Percentiles rank a stretch among this genome's conserved stretches.
Evolutionary conservation across 2,329 filamentous ascomycete species (phyloP).

Genomic region (Talaromyces sp.): DNA sequence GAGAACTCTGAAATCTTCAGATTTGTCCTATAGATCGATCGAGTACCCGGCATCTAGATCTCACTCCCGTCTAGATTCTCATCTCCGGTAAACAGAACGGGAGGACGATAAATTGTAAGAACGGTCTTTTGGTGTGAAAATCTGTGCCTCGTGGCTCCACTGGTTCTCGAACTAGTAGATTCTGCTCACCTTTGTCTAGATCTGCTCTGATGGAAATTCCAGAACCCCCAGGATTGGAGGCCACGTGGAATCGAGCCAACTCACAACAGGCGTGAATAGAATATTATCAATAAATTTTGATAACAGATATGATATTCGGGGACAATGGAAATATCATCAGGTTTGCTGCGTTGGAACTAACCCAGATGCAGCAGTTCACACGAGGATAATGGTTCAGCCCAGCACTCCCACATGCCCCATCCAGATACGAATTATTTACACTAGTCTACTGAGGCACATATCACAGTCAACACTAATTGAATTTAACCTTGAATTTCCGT

Average conservation of each 20-base stretch:
- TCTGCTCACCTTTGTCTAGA: too few relatives aligned
- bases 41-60: conserved; percentile 1
- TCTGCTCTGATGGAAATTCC: too few relatives aligned
- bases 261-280: too few relatives aligned
- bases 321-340: background rate
- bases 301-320: background rate
- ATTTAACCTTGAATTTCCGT: too few relatives aligned
- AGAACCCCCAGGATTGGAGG: background rate
- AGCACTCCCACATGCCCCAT: background rate
- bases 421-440: too few relatives aligned
- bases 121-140: too few relatives aligned
- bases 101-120: too few relatives aligned
- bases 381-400: background rate
- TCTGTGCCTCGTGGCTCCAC: too few relatives aligned
- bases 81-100: background rate
- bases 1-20: background rate
- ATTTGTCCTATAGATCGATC: background rate
- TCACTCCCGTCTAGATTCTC: background rate
- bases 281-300: too few relatives aligned
- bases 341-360: background rate
- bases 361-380: background rate
- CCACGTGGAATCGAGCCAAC: background rate
- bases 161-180: too few relatives aligned
- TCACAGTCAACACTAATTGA: too few relatives aligned
- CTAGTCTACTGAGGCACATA: too few relatives aligned